phyloP scores from a whole-genome alignment of 1,284 basidiomycete species.

The Volvariella volvacea region DNA sequence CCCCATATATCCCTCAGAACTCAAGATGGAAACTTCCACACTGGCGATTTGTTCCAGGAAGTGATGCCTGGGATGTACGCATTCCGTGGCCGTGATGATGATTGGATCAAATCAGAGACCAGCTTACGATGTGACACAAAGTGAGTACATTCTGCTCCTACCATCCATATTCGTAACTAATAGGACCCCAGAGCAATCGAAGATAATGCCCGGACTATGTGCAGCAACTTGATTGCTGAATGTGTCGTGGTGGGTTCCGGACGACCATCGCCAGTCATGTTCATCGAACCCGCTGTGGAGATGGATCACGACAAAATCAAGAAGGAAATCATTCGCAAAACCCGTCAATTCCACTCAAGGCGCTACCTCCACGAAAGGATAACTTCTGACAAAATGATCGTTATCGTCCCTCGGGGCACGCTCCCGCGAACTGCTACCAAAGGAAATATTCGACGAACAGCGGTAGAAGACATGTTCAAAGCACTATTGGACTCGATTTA shows the following conservation, averaged over 20 bases:
- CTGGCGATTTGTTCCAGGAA: constrained; percentile 52
- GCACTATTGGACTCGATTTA: constrained; percentile 46
- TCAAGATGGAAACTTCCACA: constrained; percentile 48
- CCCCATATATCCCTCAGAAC: constrained; percentile 52
- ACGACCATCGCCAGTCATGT: constrained; percentile 61
- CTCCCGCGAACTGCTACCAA: constrained; percentile 66
- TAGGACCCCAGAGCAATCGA: constrained; percentile 50
- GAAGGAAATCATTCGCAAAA: constrained; percentile 60
- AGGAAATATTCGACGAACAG: constrained; percentile 63
- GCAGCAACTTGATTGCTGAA: constrained; percentile 51
- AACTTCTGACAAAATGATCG: constrained; percentile 46
- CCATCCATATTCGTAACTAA: neutral
- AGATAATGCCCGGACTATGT: constrained; percentile 56
- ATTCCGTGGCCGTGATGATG: constrained; percentile 50
- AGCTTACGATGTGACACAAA: constrained; percentile 52
- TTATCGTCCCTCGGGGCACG: constrained; percentile 48
- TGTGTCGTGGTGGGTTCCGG: constrained; percentile 69
- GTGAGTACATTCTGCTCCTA: constrained; percentile 26
- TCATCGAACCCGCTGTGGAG: constrained; percentile 51
- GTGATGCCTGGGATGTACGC: constrained; percentile 39
- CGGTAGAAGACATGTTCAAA: constrained; percentile 55
- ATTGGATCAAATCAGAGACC: constrained; percentile 58
- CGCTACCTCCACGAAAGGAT: constrained; percentile 69
- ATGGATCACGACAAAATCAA: constrained; percentile 49
- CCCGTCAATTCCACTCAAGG: constrained; percentile 54